Percentiles rank a stretch among this genome's conserved stretches.
Conservation (phyloP, 768 basidiomycete genomes). For the Dendrothele bispora region DNA sequence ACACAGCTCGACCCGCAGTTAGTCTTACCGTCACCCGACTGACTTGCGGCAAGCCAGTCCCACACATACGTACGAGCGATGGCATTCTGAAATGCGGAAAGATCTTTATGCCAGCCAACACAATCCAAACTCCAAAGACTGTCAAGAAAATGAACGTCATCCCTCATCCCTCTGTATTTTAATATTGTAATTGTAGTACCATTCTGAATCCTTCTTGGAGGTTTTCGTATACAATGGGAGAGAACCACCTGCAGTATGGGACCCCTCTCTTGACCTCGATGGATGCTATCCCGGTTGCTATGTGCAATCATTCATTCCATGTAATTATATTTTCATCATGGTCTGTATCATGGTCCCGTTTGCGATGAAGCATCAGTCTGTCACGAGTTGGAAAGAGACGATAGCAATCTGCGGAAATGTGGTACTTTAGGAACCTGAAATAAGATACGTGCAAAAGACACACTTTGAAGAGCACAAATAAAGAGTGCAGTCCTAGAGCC, state of each 20-base stretch:
- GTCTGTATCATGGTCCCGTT: slow-evolving; percentile 63
- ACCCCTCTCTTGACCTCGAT: no score
- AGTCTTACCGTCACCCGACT: no score
- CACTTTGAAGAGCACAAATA: slow-evolving; percentile 69
- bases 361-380: slow-evolving; percentile 67
- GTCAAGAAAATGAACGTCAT: no score
- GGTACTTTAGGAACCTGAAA: neutral
- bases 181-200: neutral
- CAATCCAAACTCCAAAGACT: no score
- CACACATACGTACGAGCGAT: no score
- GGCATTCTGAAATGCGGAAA: no score
- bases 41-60: no score
- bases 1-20: no score
- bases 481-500: slow-evolving; percentile 70
- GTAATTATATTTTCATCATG: slow-evolving; percentile 60
- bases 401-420: slow-evolving; percentile 51
- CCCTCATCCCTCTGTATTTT: neutral
- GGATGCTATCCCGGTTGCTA: no score
- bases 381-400: slow-evolving; percentile 73
- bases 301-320: slow-evolving; percentile 71
- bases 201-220: neutral
- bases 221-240: no score
- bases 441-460: slow-evolving; percentile 8
- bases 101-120: no score
- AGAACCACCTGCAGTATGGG: no score